Base-by-base conservation (phyloP, 2,329 filamentous ascomycete genomes). In the Aspergillus aculeatinus region DNA sequence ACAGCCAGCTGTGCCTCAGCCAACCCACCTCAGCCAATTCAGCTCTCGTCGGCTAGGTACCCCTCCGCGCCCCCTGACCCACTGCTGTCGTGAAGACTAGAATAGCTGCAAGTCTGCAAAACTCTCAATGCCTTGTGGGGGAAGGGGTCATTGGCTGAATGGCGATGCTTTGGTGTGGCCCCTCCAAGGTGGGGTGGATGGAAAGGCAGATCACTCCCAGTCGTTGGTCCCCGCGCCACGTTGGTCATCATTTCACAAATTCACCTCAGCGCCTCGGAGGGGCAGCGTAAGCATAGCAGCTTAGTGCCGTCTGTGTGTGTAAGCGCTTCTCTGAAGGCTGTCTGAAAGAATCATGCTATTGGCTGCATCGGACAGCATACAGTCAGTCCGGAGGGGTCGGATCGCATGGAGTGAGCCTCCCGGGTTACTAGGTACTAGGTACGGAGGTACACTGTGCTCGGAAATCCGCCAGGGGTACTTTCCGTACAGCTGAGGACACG, bases 191-290 rank as follows among this genome's bases (percentile, higher is more conserved):
- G 23, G 53, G 53, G 53, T 55, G 42, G 29, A 55, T 55, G 33
- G 25, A 55, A 55, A 47, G 52, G 53, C n/a, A 55, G 53, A 55
- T 55, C 53, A 19, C 44, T 48, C 44, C 44, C 42, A 55, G 53
- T 55, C 27, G 48, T 11, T 12, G 25, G 42, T 27, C 7, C 48
- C 42, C 42, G 44, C 42, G 44, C 51, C 51, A 55, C 27, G 53
- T 31, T 33, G 39, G 53, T 47, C 27, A 31, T 48, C 47, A 31
- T 47, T 35, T 31, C 44, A 23, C 23, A 23, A 23, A 23, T 23
- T 23, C 23, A 44, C n/a, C 47, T 31, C 27, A 54, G 52, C 35
- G 52, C 23, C 25, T 27, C 16, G 39, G 12, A 44, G 21, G 23
- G 27, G 12, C 27, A n/a, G 29, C 33, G 16, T 44, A 5, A 12